phyloP scores from a whole-genome alignment of 2,329 filamentous ascomycete genomes.

The Gnomoniopsis smithogilvyi region DNA sequence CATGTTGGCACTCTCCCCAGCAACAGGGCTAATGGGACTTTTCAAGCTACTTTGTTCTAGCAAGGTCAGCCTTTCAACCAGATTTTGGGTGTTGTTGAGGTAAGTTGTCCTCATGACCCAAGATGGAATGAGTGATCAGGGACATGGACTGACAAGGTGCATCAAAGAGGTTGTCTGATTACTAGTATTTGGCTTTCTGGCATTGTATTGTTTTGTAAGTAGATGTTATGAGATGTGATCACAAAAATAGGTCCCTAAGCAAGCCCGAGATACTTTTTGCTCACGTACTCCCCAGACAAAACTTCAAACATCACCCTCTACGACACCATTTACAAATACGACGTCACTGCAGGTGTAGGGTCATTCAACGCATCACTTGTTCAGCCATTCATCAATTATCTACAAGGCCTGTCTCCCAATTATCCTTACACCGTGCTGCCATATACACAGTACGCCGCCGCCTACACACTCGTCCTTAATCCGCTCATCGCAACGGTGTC shows the following conservation, averaged over 20 bases:
- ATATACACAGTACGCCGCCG: slow-evolving; percentile 12
- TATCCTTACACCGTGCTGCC: slow-evolving; percentile 8
- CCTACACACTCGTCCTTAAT: slow-evolving; percentile 16
- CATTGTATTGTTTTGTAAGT: background rate
- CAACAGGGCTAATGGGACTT: too few species aligned
- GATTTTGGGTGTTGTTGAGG: too few species aligned
- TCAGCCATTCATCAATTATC: slow-evolving; percentile 6
- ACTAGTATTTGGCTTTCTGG: background rate
- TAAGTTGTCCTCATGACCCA: too few species aligned
- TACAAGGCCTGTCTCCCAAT: background rate
- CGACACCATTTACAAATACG: slow-evolving; percentile 17
- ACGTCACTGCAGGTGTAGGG: slow-evolving; percentile 17
- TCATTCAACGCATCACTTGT: slow-evolving; percentile 20
- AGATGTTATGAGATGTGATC: background rate
- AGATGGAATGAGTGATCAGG: too few species aligned
- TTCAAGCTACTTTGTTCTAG: too few species aligned
- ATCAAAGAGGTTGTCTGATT: too few species aligned
- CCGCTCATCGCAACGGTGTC: slow-evolving; percentile 9
- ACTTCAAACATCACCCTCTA: slow-evolving; percentile 18
- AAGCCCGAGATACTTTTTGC: background rate
- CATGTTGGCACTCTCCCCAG: too few species aligned
- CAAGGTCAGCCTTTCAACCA: too few species aligned
- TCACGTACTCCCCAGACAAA: slow-evolving; percentile 4
- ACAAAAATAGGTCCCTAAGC: too few species aligned
- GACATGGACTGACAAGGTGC: too few species aligned